These are phyloP conservation scores for Hygrophorus pudorinus DNA, from an alignment of 768 basidiomycete genomes.

Conservation along the genomic window DNA sequence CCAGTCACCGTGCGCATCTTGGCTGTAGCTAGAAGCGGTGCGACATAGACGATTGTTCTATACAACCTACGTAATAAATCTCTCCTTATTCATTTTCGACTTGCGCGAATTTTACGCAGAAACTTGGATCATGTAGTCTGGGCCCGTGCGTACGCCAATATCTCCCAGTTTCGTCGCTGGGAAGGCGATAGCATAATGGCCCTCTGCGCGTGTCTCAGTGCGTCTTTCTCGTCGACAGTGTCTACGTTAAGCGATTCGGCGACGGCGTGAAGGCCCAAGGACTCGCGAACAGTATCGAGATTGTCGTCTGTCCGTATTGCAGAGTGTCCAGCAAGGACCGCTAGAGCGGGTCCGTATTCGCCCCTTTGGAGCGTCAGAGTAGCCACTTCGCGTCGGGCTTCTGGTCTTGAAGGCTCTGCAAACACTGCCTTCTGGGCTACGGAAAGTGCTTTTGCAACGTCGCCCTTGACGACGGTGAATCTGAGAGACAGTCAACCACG, in stretches of 20 bases:
- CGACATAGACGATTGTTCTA: neutral
- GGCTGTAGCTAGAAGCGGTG: slow-evolving; percentile 25
- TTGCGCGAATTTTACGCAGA: slow-evolving; percentile 1
- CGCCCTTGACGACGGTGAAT: slow-evolving; percentile 28
- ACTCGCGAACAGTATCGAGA: slow-evolving; percentile 26
- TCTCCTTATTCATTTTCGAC: neutral
- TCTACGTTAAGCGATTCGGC: slow-evolving; percentile 21
- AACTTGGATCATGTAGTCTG: neutral
- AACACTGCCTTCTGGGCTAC: slow-evolving; percentile 49
- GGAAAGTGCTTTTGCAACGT: slow-evolving; percentile 36
- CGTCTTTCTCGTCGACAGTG: slow-evolving; percentile 14
- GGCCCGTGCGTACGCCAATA: slow-evolving; percentile 41
- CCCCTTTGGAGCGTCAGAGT: slow-evolving; percentile 41
- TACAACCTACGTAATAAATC: neutral
- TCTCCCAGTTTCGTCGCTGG: slow-evolving; percentile 43
- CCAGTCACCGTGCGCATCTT: slow-evolving; percentile 39
- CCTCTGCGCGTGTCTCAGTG: slow-evolving; percentile 44
- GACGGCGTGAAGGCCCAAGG: slow-evolving; percentile 43
- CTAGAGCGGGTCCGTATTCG: slow-evolving; percentile 30
- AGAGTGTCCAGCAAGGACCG: slow-evolving; percentile 29
- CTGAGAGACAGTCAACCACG: neutral
- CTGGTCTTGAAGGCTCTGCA: slow-evolving; percentile 40
- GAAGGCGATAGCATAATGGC: slow-evolving; percentile 55
- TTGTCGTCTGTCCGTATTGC: slow-evolving; percentile 18
- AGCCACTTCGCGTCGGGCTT: slow-evolving; percentile 45